phyloP scores from a whole-genome alignment of 495 filamentous ascomycete genomes.

The Penicillium atrosanguineum region DNA sequence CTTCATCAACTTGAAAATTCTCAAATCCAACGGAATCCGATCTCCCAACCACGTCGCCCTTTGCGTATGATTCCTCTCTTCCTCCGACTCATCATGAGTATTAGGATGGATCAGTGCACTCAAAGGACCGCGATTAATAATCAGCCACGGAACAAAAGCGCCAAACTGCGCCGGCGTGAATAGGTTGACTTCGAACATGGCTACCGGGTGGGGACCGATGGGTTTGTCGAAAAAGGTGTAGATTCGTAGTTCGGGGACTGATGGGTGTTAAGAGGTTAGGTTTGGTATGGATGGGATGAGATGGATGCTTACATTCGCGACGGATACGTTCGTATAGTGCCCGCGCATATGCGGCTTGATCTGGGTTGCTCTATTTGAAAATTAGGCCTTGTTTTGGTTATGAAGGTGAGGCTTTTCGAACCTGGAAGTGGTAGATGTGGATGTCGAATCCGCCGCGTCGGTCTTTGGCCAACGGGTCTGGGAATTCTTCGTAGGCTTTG shows the following conservation, averaged over 20 bases:
- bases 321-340: conserved; percentile 77
- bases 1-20: conserved; percentile 51
- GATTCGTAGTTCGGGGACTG: conserved; percentile 82
- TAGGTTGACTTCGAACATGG: conserved; percentile 90
- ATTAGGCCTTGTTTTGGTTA: neutral
- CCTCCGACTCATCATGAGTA: conserved; percentile 50
- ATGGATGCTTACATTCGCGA: conserved; percentile 63
- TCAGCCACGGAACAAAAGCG: conserved; percentile 81
- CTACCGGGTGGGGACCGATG: conserved; percentile 77
- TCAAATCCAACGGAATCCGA: conserved; percentile 64
- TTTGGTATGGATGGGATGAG: neutral
- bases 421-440: conserved; percentile 75
- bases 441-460: conserved; percentile 65
- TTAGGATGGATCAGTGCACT: conserved; percentile 82
- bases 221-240: conserved; percentile 75
- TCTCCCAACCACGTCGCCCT: conserved; percentile 85
- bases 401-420: conserved; percentile 7
- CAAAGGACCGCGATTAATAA: conserved; percentile 78
- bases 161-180: conserved; percentile 85
- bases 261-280: neutral
- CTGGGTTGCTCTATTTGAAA: conserved; percentile 49
- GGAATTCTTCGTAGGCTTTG: conserved; percentile 62
- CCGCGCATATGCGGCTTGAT: conserved; percentile 62
- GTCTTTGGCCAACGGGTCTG: conserved; percentile 60
- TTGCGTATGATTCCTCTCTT: conserved; percentile 69